Evolutionary conservation across 2,329 filamentous ascomycete genomes (phyloP).

Genomic region (Clarireedia homoeocarpa): DNA sequence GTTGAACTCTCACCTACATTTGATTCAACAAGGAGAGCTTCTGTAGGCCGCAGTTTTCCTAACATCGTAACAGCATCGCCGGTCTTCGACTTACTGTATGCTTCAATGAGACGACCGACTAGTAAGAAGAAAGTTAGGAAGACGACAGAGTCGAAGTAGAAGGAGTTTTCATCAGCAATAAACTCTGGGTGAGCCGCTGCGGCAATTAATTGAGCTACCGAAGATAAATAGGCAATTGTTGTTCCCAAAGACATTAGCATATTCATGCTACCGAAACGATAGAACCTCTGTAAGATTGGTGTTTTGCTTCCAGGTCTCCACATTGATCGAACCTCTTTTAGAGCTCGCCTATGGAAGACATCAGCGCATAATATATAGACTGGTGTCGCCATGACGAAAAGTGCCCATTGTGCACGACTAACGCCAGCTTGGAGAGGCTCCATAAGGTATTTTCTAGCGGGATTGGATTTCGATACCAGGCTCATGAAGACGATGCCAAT

Average conservation of each 20-base stretch:
- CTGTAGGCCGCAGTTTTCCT: constrained; percentile 67
- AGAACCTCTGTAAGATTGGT: constrained; percentile 68
- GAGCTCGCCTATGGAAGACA: constrained; percentile 69
- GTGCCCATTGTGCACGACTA: constrained; percentile 67
- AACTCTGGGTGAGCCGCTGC: constrained; percentile 40
- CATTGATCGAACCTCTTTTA: constrained; percentile 70
- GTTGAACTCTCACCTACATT: constrained; percentile 2
- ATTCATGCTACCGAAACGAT: constrained; percentile 96
- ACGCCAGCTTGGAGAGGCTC: constrained; percentile 65
- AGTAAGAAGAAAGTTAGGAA: constrained; percentile 87
- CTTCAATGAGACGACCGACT: constrained; percentile 65
- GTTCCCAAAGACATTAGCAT: constrained; percentile 86
- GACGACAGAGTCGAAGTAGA: constrained; percentile 90
- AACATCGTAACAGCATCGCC: constrained; percentile 79
- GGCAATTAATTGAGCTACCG: constrained; percentile 67
- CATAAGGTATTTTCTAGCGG: constrained; percentile 59
- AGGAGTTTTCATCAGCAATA: constrained; percentile 39
- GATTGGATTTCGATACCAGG: constrained; percentile 54
- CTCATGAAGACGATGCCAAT: constrained; percentile 91
- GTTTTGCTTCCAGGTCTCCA: constrained; percentile 72
- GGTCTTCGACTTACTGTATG: constrained; percentile 85
- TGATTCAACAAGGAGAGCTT: constrained; percentile 61
- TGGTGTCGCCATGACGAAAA: constrained; percentile 75
- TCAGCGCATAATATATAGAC: constrained; percentile 84
- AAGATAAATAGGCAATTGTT: constrained; percentile 78